Base-by-base conservation (phyloP, 306 rosid species). In the Castanea sativa region DNA sequence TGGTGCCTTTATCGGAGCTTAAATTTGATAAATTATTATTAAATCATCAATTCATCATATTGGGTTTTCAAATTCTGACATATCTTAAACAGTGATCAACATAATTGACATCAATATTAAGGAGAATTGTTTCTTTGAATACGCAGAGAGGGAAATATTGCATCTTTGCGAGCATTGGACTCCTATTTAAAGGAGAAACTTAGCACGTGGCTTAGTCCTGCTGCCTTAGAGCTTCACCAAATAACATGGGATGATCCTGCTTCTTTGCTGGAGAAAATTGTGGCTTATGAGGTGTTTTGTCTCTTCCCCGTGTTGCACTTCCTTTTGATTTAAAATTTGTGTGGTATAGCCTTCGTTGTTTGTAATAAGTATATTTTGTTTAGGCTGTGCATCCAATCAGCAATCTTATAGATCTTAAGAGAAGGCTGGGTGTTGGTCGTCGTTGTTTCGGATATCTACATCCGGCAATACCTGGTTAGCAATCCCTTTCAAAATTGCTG, bases 351-450 rank as follows among this genome's bases (percentile, higher is more conserved):
- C 41, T 65, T 85, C 75, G 41, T 79, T 76, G 80, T 79, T 18
- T 77, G 69, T 77, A 51, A 55, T 79, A 63, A 76, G 53, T 1
- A 12, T 49, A 49, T 49, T 74, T 84, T 87, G 58, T 77, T 82
- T 82, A 94, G 98, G 98, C 97, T 58, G 97, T 94, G 85, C 98
- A 94, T 74, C 98, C 98, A 74, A 94, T 94, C 83, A 94, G 97
- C 86, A 94, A 91, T 86, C 97, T 94, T 79, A 82, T 94, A 73
- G 98, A 94, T 88, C 98, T 94, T 61, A 94, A 94, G 90, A 94
- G 98, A 88, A 94, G 97, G 89, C 91, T 94, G 58, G 98, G 98
- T 83, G 85, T 91, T 75, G 93, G 98, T 64, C 97, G 97, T 43
- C 94, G 97, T 49, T 94, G 98, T 83, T 94, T 94, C 61, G 98